phyloP scores from a whole-genome alignment of 352 stramenopile species.

The Globisporangium recalcitrans region DNA sequence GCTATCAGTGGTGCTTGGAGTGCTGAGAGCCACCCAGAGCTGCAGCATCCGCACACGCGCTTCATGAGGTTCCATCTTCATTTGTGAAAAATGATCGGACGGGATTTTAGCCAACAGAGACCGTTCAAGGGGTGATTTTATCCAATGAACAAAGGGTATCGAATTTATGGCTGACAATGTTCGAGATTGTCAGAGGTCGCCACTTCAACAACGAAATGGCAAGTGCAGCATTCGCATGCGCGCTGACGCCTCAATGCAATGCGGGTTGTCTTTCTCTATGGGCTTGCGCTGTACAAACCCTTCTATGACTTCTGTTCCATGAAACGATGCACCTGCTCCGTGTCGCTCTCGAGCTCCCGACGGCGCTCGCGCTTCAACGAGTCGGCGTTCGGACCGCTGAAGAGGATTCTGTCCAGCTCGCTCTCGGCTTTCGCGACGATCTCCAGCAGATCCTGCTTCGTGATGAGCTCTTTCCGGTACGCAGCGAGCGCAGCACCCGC shows the following conservation, averaged over 20 bases:
- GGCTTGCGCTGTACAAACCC: no score
- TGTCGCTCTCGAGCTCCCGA: conserved; percentile 38
- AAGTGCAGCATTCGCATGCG: no score
- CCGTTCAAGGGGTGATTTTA: no score
- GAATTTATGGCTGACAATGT: no score
- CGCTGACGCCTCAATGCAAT: neutral
- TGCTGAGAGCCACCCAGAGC: conserved; percentile 37
- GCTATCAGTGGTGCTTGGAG: conserved; percentile 5
- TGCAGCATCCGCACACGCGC: conserved; percentile 50
- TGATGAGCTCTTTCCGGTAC: conserved; percentile 57
- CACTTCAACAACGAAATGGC: neutral
- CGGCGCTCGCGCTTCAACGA: conserved; percentile 31
- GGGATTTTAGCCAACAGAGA: no score
- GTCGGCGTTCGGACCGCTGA: conserved; percentile 36
- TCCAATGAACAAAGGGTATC: no score
- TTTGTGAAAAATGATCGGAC: no score
- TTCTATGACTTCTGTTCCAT: conserved; percentile 1
- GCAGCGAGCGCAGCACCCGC: conserved; percentile 48
- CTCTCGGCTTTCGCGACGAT: conserved; percentile 35
- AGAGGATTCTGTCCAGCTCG: conserved; percentile 45
- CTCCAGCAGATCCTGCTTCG: conserved; percentile 38
- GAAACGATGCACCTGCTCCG: conserved; percentile 23
- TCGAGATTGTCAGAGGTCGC: no score
- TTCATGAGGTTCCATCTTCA: conserved; percentile 35
- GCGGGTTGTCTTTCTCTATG: neutral